Base-by-base conservation (phyloP, 441 rosid species). In the Adansonia gregorii region DNA sequence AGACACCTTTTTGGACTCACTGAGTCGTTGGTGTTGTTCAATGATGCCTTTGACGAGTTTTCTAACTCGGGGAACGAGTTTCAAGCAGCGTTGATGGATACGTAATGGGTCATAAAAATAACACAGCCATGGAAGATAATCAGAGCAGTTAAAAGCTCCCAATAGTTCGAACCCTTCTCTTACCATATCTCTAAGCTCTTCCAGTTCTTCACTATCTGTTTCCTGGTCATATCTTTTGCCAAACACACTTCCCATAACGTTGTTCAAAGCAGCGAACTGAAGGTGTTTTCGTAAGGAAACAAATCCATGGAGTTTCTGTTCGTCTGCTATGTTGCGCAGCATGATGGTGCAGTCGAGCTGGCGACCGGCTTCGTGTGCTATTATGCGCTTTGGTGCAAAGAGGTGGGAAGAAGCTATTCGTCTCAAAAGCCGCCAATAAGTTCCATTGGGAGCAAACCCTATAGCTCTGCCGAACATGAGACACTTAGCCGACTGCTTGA, bases 221-320 rank as follows among this genome's bases (percentile, higher is more conserved):
- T 11, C 43, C 48, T 76, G 80, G 35, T 91, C 91, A 71, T 89
- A 91, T 27, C 86, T 84, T 80, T 79, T 89, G 6, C 98, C 98
- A 54, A 94, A 94, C 49, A 94, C 98, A 14, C 86, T 86, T 4
- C 95, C 92, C 94, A 92, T 92, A 24, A 94, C 87, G 77, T 90
- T 94, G 81, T 90, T 92, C 27, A 94, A 79, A 8, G 98, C 88
- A 0, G 92, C 93, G 17, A 84, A 56, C 58, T 91, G 98, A 58
- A 94, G 89, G 58, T 91, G 94, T 58, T 83, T 80, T 41, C 97
- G 81, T 5, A 91, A 74, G 39, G 55, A 80, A 55, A 93, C 91
- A 19, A 71, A 14, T 12, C 89, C 91, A 11, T 75, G n/a, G 9
- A 76, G 79, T 8, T 51, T 67, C 72, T 90, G 84, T 48, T 91